Conservation (phyloP, 2,329 filamentous ascomycete species). For the Neonectria punicea region DNA sequence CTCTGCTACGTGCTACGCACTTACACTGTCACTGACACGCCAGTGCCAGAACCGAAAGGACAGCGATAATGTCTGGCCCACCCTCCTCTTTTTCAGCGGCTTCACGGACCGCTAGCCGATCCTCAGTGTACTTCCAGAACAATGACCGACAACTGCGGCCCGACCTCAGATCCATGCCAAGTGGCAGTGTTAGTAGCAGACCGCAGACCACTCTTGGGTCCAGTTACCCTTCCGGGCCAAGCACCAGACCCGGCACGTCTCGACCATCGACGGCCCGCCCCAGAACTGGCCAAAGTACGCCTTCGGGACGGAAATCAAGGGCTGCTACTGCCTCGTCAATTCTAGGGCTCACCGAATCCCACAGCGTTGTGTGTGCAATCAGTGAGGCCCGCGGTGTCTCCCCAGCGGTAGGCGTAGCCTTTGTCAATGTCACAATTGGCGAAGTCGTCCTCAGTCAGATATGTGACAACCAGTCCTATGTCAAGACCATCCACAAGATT, state of each 20-base stretch:
- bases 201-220: constrained; percentile 17
- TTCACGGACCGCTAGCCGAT: constrained; percentile 21
- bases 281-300: constrained; percentile 49
- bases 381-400: constrained; percentile 89
- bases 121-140: constrained; percentile 39
- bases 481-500: constrained; percentile 88
- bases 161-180: constrained; percentile 1
- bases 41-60: not conserved
- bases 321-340: constrained; percentile 50
- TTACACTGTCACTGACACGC: not conserved
- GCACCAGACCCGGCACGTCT: constrained; percentile 31
- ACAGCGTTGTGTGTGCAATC: constrained; percentile 87
- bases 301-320: constrained; percentile 58
- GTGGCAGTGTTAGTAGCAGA: not conserved
- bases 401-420: constrained; percentile 85
- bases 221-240: constrained; percentile 28
- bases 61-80: constrained; percentile 16
- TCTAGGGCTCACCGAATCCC: constrained; percentile 61
- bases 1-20: constrained; percentile 8
- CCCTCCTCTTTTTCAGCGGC: constrained; percentile 1
- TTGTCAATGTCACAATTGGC: constrained; percentile 86
- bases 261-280: constrained; percentile 34
- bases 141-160: constrained; percentile 3
- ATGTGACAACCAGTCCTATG: constrained; percentile 91
- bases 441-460: constrained; percentile 91